Evolutionary conservation across 1,284 basidiomycete species (phyloP).

Genomic region (Peniophora sp.): DNA sequence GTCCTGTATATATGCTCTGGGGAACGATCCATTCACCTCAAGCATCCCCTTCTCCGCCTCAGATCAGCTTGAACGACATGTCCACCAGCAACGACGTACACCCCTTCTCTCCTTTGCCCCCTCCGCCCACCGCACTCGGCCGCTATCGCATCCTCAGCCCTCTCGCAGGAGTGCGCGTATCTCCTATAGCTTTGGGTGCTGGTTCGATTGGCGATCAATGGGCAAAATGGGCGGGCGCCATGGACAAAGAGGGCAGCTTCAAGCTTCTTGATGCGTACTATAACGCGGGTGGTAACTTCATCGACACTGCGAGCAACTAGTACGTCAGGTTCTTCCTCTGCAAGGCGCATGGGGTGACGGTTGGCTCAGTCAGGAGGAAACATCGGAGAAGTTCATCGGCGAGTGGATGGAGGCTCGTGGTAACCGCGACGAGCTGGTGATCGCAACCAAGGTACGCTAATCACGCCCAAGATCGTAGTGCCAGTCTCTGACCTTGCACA

Average conservation of each 20-base stretch:
- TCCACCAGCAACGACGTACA: too few species aligned
- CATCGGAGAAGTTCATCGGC: constrained; percentile 45
- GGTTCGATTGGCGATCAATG: constrained; percentile 34
- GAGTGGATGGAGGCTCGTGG: constrained; percentile 46
- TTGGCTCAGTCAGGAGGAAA: constrained; percentile 41
- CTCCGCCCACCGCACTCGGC: constrained; percentile 4
- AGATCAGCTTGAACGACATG: too few species aligned
- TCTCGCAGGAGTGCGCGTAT: constrained; percentile 24
- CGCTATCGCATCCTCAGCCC: constrained; percentile 1
- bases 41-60: too few species aligned
- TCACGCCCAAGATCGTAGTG: not conserved
- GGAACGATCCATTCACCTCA: too few species aligned
- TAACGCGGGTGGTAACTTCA: constrained; percentile 18
- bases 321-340: constrained; percentile 11
- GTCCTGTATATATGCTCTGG: too few species aligned
- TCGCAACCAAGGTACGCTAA: constrained; percentile 42
- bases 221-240: constrained; percentile 16
- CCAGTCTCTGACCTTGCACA: constrained; percentile 16
- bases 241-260: constrained; percentile 18
- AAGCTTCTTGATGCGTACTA: constrained; percentile 21
- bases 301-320: too few species aligned
- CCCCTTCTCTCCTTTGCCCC: too few species aligned
- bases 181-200: constrained; percentile 35
- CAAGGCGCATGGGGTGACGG: not conserved
- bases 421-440: constrained; percentile 45